Base-by-base conservation (phyloP, 1,139 yeast genomes). In the Geotrichum bryndzae region DNA sequence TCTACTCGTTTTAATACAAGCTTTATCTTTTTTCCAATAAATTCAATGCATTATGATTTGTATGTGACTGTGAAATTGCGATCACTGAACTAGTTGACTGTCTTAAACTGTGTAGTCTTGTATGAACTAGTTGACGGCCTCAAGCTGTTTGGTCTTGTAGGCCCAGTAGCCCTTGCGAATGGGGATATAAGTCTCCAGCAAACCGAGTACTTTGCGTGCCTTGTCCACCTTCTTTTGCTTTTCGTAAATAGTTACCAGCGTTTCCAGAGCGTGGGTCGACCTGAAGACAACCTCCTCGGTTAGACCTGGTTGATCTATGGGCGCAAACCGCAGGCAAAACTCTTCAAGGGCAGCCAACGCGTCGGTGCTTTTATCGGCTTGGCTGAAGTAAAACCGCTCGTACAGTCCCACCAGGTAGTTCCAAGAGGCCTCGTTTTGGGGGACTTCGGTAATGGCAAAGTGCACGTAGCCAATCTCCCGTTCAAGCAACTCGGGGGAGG, bases 401-500 rank as follows among this genome's bases (percentile, higher is more conserved):
- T 80, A 79, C 1, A 90, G 68, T 0, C 95, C 97, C 22, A 75
- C 71, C 51, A 91, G 73, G 70, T 92, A 94, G 69, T 87, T 87
- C 99, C 99, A 94, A 0, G 88, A 77, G 18, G 96, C 84, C 58
- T 88, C 86, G 71, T 94, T 94, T 60, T 89, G 92, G 0, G 97
- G 96, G 0, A 91, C 85, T 38, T 74, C 61, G 4, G 68, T 75
- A 48, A 90, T 87, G 62, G 79, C 74, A 1, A 66, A 68, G 6
- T 76, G 77, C 4, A 83, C 67, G 65, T 84, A 88, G 1, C 71
- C 73, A 25, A 56, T 25, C 4, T 27, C 46, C 15, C 31, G 38
- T 13, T 38, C 48, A 22, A 50, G 31, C 57, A 53, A n/a, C 56
- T 58, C 29, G 64, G 66, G 57, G 51, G 65, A 25, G 18, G 63